Evolutionary conservation across 208 protist genomes (phyloP).

Genomic region (Crithidia brevicula): DNA sequence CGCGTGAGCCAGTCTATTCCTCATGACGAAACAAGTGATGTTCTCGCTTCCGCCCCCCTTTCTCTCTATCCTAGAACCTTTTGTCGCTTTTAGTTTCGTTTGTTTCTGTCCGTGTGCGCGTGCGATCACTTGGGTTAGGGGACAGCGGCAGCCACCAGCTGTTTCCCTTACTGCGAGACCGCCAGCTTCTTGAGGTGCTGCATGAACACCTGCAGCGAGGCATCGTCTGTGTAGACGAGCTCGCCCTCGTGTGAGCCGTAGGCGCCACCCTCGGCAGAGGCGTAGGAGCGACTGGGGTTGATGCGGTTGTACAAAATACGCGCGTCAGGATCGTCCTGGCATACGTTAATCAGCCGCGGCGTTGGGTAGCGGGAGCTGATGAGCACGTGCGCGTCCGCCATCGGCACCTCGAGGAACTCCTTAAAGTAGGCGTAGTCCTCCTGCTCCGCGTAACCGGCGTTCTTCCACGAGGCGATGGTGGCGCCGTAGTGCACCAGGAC

Average conservation of each 20-base stretch:
- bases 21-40: too few species aligned
- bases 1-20: too few species aligned
- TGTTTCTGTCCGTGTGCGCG: too few species aligned
- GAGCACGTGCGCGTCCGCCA: slow-evolving; percentile 92
- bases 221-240: slow-evolving; percentile 98
- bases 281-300: slow-evolving; percentile 97
- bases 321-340: slow-evolving; percentile 95
- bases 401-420: slow-evolving; percentile 93
- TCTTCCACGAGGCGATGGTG: slow-evolving; percentile 95
- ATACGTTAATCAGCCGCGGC: slow-evolving; percentile 96
- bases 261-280: slow-evolving; percentile 41
- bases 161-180: slow-evolving; percentile 72
- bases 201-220: slow-evolving; percentile 97
- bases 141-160: background rate
- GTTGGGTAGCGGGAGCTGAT: slow-evolving; percentile 93
- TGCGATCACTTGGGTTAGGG: background rate
- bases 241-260: slow-evolving; percentile 81
- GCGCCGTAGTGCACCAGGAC: slow-evolving; percentile 98
- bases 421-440: slow-evolving; percentile 96
- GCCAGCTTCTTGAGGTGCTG: slow-evolving; percentile 97
- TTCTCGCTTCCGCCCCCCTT: too few species aligned
- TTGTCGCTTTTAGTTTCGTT: too few species aligned
- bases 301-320: slow-evolving; percentile 98
- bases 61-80: too few species aligned
- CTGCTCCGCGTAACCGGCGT: slow-evolving; percentile 94